Percentiles rank a stretch among this genome's conserved stretches.
Evolutionary conservation across 2,329 filamentous ascomycete genomes (phyloP).

Genomic region (Akanthomyces dipterigenus): DNA sequence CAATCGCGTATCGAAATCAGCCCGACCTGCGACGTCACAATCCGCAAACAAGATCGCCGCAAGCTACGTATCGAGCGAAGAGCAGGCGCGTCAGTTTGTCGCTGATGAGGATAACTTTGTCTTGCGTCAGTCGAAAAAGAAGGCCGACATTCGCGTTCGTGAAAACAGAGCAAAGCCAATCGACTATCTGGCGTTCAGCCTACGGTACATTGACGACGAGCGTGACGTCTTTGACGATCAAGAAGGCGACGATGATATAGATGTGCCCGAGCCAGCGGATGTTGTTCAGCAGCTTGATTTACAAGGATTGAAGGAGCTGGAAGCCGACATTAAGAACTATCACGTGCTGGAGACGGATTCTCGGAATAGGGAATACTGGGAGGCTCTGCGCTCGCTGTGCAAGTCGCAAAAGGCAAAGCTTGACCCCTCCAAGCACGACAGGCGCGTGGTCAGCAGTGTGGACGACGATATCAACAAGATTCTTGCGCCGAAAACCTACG

Average conservation of each 20-base stretch:
- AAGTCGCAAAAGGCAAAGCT: slow-evolving; percentile 65
- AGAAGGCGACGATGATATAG: slow-evolving; percentile 64
- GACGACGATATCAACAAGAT: slow-evolving; percentile 83
- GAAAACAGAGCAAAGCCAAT: slow-evolving; percentile 87
- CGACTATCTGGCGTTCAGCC: slow-evolving; percentile 85
- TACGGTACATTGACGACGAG: slow-evolving; percentile 81
- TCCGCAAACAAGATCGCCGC: slow-evolving; percentile 22
- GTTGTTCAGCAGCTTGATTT: slow-evolving; percentile 68
- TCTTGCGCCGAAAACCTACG: slow-evolving; percentile 74
- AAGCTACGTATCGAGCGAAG: slow-evolving; percentile 62
- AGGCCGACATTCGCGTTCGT: slow-evolving; percentile 88
- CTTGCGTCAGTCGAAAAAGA: slow-evolving; percentile 94
- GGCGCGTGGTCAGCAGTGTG: slow-evolving; percentile 73
- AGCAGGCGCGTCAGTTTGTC: slow-evolving; percentile 76
- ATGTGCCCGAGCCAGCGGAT: slow-evolving; percentile 72
- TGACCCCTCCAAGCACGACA: slow-evolving; percentile 54
- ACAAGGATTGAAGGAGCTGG: slow-evolving; percentile 64
- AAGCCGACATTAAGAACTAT: slow-evolving; percentile 76
- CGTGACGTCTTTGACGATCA: slow-evolving; percentile 82
- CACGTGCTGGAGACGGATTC: slow-evolving; percentile 70
- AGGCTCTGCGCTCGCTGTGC: slow-evolving; percentile 79
- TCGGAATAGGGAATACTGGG: slow-evolving; percentile 85
- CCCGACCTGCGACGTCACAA: slow-evolving; percentile 25
- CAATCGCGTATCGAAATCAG: slow-evolving; percentile 50
- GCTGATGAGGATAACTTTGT: slow-evolving; percentile 95